Base-by-base conservation (phyloP, 2,329 filamentous ascomycete genomes). In the Phaeosphaeria sp. region DNA sequence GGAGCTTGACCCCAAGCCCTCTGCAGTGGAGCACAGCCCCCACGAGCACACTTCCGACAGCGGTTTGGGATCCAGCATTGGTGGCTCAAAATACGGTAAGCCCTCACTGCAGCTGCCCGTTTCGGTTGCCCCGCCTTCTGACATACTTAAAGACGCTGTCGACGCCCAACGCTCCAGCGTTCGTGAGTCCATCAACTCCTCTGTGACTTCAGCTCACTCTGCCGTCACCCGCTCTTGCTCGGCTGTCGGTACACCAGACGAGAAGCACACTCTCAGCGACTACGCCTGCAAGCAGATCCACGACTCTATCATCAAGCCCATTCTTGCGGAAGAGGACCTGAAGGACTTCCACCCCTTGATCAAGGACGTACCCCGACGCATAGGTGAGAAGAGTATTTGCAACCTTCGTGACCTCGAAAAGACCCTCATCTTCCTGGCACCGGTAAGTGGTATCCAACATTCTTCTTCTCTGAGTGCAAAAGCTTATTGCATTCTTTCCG, bases 321-420 rank as follows among this genome's bases (percentile, higher is more conserved):
- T 97, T 49, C 85, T 95, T 56, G 85, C 86, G 63, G 90, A 93
- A 72, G 79, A 87, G 21, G 83, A 85, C 30, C 84, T 96, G 60
- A 91, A 92, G 76, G 87, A 90, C 49, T 97, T 97, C 77, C 89
- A 92, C 74, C 83, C 89, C 49, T 86, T 97, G 68, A 85, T 97
- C 63, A 84, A 90, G 66, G 89, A 91, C 77, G 88, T 93, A 64
- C 92, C 92, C 48, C 84, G 86, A 76, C 90, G 90, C 73, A 95
- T 97, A 75, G 87, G 87, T 72, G 87, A 89, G 74, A 93, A 92
- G 78, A 88, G 95, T 71, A 95, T 98, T 72, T 88, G 91, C 76
- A 97, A 91, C 80, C 87, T 98, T 54, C 89, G 94, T 77, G 94
- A 98, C 79, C 85, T 98, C 49, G 94, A 98, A 80, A 97, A 97